Conservation (phyloP, 139 green algal species). For the Trebouxia sp. region DNA sequence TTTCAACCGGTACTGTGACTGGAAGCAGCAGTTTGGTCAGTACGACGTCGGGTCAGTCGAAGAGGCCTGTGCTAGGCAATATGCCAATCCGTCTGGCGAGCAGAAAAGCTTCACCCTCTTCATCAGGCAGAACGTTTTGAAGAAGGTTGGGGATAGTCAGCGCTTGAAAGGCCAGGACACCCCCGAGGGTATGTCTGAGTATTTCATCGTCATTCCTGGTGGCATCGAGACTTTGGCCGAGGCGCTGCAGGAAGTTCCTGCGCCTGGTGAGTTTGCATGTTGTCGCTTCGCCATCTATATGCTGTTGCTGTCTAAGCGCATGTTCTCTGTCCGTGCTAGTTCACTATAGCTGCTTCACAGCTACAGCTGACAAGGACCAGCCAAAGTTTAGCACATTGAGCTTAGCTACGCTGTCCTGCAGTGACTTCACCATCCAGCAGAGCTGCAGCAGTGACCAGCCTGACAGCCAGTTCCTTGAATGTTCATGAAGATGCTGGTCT, state of each 20-base stretch:
- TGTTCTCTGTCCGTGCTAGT: no score
- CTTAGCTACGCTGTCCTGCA: no score
- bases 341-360: no score
- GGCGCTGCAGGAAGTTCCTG: background rate
- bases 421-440: background rate
- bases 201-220: conserved; percentile 24
- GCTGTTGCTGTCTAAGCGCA: no score
- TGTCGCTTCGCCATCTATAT: background rate
- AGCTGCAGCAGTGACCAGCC: background rate
- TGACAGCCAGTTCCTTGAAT: background rate
- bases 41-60: conserved; percentile 18
- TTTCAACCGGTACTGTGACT: background rate
- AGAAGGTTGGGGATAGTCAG: conserved; percentile 14
- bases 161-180: conserved; percentile 20
- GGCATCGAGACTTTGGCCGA: conserved; percentile 24
- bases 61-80: conserved; percentile 22
- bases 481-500: background rate
- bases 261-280: background rate
- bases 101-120: conserved; percentile 30
- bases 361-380: no score
- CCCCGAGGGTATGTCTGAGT: conserved; percentile 14
- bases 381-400: no score
- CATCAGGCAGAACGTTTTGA: conserved; percentile 26
- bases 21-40: background rate
- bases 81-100: conserved; percentile 17